These are phyloP conservation scores for Mariannaea sp. DNA, from an alignment of 2,329 filamentous ascomycete species.

Conservation along the genomic window DNA sequence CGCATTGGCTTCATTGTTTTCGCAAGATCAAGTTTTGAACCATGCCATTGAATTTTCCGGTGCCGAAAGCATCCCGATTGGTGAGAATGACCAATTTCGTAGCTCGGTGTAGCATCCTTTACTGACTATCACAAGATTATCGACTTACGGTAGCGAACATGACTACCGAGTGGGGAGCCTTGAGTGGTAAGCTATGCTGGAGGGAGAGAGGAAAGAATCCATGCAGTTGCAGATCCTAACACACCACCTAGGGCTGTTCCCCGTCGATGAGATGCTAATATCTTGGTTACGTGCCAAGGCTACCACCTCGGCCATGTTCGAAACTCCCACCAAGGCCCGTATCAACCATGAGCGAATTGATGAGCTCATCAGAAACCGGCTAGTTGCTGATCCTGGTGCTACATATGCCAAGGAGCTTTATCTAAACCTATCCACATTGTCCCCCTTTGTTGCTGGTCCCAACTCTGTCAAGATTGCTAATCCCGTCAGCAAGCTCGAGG, in stretches of 20 bases:
- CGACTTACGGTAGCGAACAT: conserved; percentile 79
- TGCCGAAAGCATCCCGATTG: conserved; percentile 70
- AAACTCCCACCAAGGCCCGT: conserved; percentile 52
- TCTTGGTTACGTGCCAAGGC: conserved; percentile 80
- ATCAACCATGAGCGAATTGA: conserved; percentile 78
- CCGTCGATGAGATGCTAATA: conserved; percentile 73
- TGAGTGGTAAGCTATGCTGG: conserved; percentile 45
- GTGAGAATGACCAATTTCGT: no score
- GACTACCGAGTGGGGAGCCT: conserved; percentile 80
- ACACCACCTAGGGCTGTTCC: conserved; percentile 60
- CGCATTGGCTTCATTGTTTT: conserved; percentile 68
- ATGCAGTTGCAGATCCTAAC: not conserved
- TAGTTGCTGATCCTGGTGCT: conserved; percentile 76
- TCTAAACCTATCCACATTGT: conserved; percentile 80
- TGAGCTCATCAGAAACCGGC: conserved; percentile 67
- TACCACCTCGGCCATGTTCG: conserved; percentile 68
- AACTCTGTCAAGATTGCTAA: conserved; percentile 90
- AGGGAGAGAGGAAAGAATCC: not conserved
- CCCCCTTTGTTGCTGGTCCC: conserved; percentile 83
- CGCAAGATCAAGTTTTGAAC: conserved; percentile 86
- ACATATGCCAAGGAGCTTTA: conserved; percentile 83
- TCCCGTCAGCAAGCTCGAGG: conserved; percentile 73
- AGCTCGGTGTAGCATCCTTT: no score
- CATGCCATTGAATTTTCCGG: conserved; percentile 89
- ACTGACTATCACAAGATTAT: no score